A percentile compares a stretch with the other conserved stretches of the same genome.
Evolutionary conservation across 805 yeast genomes (phyloP).

Genomic region (Wickerhamiella parazyma): DNA sequence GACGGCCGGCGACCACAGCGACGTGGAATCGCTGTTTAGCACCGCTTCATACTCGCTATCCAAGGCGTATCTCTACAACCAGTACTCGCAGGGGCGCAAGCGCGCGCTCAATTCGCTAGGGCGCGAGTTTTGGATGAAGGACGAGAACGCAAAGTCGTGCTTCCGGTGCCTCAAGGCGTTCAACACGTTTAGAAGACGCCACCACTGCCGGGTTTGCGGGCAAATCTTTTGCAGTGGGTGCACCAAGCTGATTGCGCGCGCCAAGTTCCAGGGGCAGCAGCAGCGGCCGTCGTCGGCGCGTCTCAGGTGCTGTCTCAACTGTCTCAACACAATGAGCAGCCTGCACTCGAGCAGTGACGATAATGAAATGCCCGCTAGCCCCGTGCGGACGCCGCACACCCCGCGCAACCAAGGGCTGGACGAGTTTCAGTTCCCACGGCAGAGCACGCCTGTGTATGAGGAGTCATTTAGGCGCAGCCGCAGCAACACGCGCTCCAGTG

Average conservation of each 20-base stretch:
- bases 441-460: not conserved
- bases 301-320: conserved; percentile 19
- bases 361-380: conserved; percentile 18
- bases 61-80: conserved; percentile 19
- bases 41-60: conserved; percentile 16
- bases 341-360: conserved; percentile 26
- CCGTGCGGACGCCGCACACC: not conserved
- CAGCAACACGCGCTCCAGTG: not conserved
- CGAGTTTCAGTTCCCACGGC: conserved; percentile 3
- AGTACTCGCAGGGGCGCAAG: conserved; percentile 16
- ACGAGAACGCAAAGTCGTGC: conserved; percentile 81
- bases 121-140: conserved; percentile 91
- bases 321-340: conserved; percentile 15
- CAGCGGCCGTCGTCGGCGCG: conserved; percentile 1
- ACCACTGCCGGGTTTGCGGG: conserved; percentile 93
- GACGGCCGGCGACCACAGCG: conserved; percentile 9
- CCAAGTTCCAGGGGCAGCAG: conserved; percentile 55
- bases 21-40: conserved; percentile 17
- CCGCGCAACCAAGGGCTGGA: not conserved
- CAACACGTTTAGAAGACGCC: conserved; percentile 67
- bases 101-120: conserved; percentile 30
- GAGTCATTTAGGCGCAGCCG: not conserved
- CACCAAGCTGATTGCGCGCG: conserved; percentile 57
- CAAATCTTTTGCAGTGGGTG: conserved; percentile 84
- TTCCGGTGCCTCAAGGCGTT: conserved; percentile 69